Base-by-base conservation (phyloP, 805 yeast species). In the Saccharomycodes ludwigii region DNA sequence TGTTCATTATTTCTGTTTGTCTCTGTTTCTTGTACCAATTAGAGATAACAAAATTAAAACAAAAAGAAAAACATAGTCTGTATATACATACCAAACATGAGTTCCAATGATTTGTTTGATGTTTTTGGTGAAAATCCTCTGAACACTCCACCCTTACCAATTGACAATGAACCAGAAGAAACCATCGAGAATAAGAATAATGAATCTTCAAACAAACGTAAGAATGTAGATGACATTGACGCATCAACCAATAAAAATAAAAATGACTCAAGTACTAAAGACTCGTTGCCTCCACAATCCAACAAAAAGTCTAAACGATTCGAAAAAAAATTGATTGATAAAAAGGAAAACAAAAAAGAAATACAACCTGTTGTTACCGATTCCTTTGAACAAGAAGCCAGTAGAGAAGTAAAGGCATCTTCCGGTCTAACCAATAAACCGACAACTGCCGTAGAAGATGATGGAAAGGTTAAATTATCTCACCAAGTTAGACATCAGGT, bases 401-500 rank as follows among this genome's bases (percentile, higher is more conserved):
- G 83, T 3, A 66, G 94, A 54, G 93, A 84, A 54, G 93, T 85
- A 20, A 73, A 73, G n/a, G 83, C 80, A 1, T 79, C 93, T 0
- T 69, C 69, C 20, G 94, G 94, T 5, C 61, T 84, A 21, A 50
- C 74, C 45, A 63, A 63, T 11, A 46, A 58, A 14, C 49, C 64
- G 1, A 54, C 59, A 15, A 44, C 54, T 2, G 61, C 52, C 12
- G 54, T 53, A 3, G 57, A 58, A 27, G 62, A 58, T 36, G 68
- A 63, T 33, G 69, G 68, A 13, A 64, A 64, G 33, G 76, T 85
- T 37, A 76, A 79, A 52, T 63, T 85, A 41, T 74, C 75, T 36
- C 98, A 88, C 62, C 95, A 84, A 57, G 95, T 88, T 34, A 78
- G 97, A 55, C 98, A 88, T 60, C 96, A 88, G 57, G 98, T 88